These are phyloP conservation scores for Phyllosticta capitalensis DNA, from an alignment of 2,329 filamentous ascomycete genomes.

Conservation along the genomic window DNA sequence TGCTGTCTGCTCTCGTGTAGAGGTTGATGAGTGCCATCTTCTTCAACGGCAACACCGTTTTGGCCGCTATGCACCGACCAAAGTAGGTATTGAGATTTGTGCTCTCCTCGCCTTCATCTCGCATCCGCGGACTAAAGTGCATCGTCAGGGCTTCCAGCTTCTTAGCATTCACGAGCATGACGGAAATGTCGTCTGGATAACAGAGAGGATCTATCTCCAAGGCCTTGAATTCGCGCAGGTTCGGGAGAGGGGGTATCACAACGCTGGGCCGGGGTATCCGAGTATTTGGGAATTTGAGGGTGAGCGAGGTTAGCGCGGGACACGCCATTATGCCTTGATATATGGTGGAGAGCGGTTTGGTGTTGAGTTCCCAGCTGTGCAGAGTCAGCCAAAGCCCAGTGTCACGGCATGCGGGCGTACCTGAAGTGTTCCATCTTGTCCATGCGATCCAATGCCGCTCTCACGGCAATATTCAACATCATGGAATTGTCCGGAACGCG, in stretches of 20 bases:
- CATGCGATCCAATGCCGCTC: conserved; percentile 52
- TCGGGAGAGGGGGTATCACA: conserved; percentile 47
- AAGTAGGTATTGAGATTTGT: conserved; percentile 47
- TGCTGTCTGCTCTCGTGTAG: conserved; percentile 44
- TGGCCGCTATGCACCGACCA: conserved; percentile 42
- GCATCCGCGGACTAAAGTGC: conserved; percentile 55
- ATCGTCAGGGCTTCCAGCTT: conserved; percentile 46
- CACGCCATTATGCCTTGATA: conserved; percentile 47
- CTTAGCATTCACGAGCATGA: conserved; percentile 43
- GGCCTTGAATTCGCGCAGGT: conserved; percentile 43
- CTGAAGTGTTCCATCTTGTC: conserved; percentile 43
- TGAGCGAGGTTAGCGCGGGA: conserved; percentile 43
- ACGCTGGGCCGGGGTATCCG: conserved; percentile 49
- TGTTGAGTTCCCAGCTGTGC: conserved; percentile 49
- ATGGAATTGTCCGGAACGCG: conserved; percentile 55
- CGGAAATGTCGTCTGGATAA: conserved; percentile 53
- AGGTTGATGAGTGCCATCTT: conserved; percentile 49
- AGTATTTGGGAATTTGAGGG: conserved; percentile 45
- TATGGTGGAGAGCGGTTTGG: conserved; percentile 49
- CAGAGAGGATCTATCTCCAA: conserved; percentile 55
- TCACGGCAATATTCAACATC: conserved; percentile 52
- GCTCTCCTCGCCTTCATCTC: conserved; percentile 47
- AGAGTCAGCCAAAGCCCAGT: conserved; percentile 15
- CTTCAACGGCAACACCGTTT: conserved; percentile 38
- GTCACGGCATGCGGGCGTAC: conserved; percentile 21